Evolutionary conservation across 192 early-diverging fungal genomes (phyloP).

Genomic region (Coemansia umbellata): DNA sequence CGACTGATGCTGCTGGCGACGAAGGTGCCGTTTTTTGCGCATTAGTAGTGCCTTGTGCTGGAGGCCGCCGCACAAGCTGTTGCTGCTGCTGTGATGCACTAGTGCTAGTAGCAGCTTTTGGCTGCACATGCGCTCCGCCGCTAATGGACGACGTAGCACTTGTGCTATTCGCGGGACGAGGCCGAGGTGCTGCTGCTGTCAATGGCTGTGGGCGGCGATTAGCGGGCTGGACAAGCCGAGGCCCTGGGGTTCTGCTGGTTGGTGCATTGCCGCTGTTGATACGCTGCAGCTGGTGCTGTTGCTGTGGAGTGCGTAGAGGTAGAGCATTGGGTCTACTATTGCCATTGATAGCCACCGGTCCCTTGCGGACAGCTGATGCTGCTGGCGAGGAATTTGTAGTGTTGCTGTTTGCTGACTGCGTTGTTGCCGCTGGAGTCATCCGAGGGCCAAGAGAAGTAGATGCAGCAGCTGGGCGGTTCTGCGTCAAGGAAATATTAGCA

Average conservation of each 20-base stretch:
- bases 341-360: background rate
- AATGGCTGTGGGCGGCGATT: background rate
- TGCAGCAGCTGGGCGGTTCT: too few relatives aligned
- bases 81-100: background rate
- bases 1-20: background rate
- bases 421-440: too few relatives aligned
- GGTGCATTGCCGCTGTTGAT: too few relatives aligned
- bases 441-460: too few relatives aligned
- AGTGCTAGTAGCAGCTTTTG: too few relatives aligned
- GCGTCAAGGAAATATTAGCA: too few relatives aligned
- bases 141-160: too few relatives aligned
- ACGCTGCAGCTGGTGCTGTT: background rate
- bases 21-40: too few relatives aligned
- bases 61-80: background rate
- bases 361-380: background rate
- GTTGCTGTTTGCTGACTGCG: background rate
- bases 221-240: background rate
- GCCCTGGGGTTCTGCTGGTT: background rate
- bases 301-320: background rate
- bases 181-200: background rate
- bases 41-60: background rate
- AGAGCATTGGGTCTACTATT: background rate
- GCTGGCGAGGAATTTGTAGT: background rate
- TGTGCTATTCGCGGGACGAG: too few relatives aligned
- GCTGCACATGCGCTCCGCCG: background rate